These are phyloP conservation scores for Podaxis pistillaris DNA, from an alignment of 768 basidiomycete species.

Conservation along the genomic window DNA sequence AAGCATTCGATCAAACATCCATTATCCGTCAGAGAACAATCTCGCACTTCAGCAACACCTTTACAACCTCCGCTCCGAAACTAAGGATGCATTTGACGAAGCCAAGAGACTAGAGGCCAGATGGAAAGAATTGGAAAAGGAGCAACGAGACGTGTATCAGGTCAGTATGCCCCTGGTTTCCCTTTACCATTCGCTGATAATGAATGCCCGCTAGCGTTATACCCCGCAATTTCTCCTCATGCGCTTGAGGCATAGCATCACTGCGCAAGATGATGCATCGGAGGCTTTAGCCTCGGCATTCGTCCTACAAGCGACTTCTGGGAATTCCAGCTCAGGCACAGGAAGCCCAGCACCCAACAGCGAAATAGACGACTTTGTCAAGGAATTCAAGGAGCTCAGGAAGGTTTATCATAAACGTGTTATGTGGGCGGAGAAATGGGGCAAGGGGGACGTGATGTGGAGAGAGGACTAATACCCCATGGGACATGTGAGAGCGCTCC, in stretches of 20 bases:
- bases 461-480: slow-evolving; percentile 51
- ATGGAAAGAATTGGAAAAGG: slow-evolving; percentile 86
- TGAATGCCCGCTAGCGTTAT: slow-evolving; percentile 56
- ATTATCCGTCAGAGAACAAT: slow-evolving; percentile 58
- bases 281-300: slow-evolving; percentile 85
- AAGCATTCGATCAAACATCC: slow-evolving; percentile 7
- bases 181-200: not conserved
- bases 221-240: slow-evolving; percentile 86
- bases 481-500: not conserved
- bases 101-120: slow-evolving; percentile 77
- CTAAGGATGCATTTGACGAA: slow-evolving; percentile 84
- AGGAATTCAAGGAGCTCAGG: slow-evolving; percentile 80
- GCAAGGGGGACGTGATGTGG: slow-evolving; percentile 83
- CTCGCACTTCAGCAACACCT: slow-evolving; percentile 73
- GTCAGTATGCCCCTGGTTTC: slow-evolving; percentile 35
- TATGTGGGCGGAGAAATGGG: slow-evolving; percentile 89
- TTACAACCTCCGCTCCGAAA: slow-evolving; percentile 75
- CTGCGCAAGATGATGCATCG: slow-evolving; percentile 86
- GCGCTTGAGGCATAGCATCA: slow-evolving; percentile 84
- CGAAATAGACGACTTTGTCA: slow-evolving; percentile 85
- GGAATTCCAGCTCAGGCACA: slow-evolving; percentile 30
- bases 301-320: slow-evolving; percentile 54
- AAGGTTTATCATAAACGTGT: slow-evolving; percentile 93
- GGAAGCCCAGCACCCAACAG: slow-evolving; percentile 39
- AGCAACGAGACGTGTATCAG: slow-evolving; percentile 88